These are phyloP conservation scores for Penicillium sumatraense DNA, from an alignment of 2,329 filamentous ascomycete genomes.

Conservation along the genomic window DNA sequence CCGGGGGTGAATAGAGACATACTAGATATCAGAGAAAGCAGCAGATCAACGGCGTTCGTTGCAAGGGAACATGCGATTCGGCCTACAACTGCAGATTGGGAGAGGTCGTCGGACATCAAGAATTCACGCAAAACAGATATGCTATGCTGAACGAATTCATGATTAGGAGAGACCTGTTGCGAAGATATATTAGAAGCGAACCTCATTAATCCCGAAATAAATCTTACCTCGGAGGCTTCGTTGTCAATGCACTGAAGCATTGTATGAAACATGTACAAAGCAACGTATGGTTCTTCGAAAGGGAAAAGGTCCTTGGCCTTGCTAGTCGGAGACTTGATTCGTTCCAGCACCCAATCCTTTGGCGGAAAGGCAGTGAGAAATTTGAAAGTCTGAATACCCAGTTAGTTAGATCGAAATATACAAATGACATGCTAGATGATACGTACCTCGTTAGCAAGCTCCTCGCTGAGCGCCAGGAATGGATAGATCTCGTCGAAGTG, in stretches of 20 bases:
- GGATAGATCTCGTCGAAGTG: constrained; percentile 85
- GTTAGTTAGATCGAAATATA: constrained; percentile 4
- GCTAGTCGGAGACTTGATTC: constrained; percentile 60
- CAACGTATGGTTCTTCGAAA: constrained; percentile 70
- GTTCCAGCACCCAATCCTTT: constrained; percentile 64
- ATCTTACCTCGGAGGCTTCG: constrained; percentile 41
- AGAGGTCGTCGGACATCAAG: constrained; percentile 62
- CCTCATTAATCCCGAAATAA: constrained; percentile 10
- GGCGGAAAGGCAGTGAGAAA: constrained; percentile 74
- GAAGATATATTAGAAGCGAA: not conserved
- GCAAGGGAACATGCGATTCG: constrained; percentile 56
- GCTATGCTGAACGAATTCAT: constrained; percentile 46
- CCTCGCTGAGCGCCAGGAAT: constrained; percentile 75
- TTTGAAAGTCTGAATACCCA: constrained; percentile 62
- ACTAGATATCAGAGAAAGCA: constrained; percentile 62
- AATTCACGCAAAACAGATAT: constrained; percentile 63
- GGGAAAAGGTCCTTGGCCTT: constrained; percentile 69
- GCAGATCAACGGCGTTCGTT: constrained; percentile 60
- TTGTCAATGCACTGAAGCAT: constrained; percentile 67
- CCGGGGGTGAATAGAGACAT: constrained; percentile 22
- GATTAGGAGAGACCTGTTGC: constrained; percentile 35
- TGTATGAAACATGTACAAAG: constrained; percentile 58
- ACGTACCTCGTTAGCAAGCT: constrained; percentile 68
- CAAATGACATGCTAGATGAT: not conserved
- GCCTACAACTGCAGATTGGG: constrained; percentile 50